Evolutionary conservation across 73 alveolate genomes (phyloP).

Genomic region (Paramecium tetraurelia): DNA sequence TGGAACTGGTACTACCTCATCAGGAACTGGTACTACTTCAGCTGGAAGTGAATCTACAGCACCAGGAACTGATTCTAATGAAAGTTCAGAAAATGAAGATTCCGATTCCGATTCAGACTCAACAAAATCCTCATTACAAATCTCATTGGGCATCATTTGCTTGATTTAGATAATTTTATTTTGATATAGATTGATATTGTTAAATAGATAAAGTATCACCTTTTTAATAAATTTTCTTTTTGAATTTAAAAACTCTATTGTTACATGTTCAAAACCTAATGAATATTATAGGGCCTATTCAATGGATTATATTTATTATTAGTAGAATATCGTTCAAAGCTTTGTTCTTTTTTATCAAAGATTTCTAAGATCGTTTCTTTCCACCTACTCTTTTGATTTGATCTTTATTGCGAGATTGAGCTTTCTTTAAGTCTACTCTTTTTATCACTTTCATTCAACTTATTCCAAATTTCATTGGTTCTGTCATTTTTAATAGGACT

Average conservation of each 20-base stretch:
- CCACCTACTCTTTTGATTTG: slow-evolving; percentile 9
- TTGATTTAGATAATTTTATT: neutral
- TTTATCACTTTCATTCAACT: neutral
- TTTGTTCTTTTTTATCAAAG: neutral
- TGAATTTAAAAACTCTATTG: neutral
- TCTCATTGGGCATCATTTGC: neutral
- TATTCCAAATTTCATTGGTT: neutral
- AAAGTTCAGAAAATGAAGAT: neutral
- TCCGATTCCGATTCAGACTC: neutral
- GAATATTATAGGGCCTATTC: neutral
- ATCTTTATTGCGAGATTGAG: neutral
- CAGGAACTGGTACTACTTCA: too few relatives aligned
- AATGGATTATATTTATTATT: neutral
- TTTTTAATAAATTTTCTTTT: slow-evolving; percentile 5
- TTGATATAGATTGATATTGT: neutral
- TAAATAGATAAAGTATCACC: neutral
- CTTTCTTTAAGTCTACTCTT: slow-evolving; percentile 6
- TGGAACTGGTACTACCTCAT: too few relatives aligned
- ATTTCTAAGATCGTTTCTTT: neutral
- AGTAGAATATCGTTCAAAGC: neutral
- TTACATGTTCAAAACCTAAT: neutral
- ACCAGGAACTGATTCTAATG: neutral
- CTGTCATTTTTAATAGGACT: slow-evolving; percentile 3
- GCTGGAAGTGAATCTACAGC: too few relatives aligned
- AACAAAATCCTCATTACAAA: neutral